Percentiles rank a stretch among this genome's conserved stretches.
These are phyloP conservation scores for Durusdinium trenchii DNA, from an alignment of 73 alveolate genomes.

Conservation along the genomic window DNA sequence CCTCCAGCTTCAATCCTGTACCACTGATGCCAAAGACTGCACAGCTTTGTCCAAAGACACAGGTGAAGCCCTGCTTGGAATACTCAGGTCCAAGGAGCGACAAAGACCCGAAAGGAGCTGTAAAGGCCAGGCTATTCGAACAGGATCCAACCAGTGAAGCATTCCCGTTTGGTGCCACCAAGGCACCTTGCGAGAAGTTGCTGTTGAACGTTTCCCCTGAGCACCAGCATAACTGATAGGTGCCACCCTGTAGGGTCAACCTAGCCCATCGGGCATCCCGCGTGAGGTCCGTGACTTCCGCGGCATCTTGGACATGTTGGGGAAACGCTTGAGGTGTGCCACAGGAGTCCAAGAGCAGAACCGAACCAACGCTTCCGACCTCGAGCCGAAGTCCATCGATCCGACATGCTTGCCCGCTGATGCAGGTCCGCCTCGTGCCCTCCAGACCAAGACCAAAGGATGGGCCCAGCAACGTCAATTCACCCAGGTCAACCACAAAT, in stretches of 20 bases:
- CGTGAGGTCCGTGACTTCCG: neutral
- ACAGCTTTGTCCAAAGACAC: neutral
- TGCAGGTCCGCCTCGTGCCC: neutral
- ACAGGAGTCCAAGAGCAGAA: constrained; percentile 1
- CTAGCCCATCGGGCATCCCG: neutral
- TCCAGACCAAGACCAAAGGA: neutral
- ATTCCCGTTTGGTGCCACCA: neutral
- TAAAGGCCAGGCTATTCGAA: neutral
- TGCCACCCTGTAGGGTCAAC: constrained; percentile 22
- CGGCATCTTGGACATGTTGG: neutral
- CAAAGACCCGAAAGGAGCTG: neutral
- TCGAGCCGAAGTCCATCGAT: neutral
- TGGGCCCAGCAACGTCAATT: neutral
- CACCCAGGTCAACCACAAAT: neutral
- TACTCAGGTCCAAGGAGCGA: neutral
- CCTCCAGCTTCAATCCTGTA: neutral
- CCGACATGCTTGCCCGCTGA: constrained; percentile 2
- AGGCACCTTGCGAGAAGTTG: too few species aligned
- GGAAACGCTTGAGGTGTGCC: neutral
- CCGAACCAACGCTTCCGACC: neutral
- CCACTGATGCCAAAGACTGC: constrained; percentile 13
- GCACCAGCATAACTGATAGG: constrained; percentile 51
- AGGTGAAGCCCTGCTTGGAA: constrained; percentile 1
- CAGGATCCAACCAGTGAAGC: neutral
- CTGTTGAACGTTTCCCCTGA: neutral